Base-by-base conservation (phyloP, 1,139 yeast species). In the Eremothecium cymbalariae region DNA sequence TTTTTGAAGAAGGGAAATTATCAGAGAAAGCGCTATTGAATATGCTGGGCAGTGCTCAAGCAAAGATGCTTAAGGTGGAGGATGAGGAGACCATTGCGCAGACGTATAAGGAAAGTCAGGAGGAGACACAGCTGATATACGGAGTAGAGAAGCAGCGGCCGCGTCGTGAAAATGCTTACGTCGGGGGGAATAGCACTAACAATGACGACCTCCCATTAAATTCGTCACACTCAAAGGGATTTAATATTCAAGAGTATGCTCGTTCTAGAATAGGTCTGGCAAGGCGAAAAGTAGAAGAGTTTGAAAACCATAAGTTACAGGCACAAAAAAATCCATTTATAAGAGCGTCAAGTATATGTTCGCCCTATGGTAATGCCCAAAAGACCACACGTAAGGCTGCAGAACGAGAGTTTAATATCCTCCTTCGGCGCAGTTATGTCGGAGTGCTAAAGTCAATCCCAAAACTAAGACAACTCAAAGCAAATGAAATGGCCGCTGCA, bases 1-100 rank as follows among this genome's bases (percentile, higher is more conserved):
- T 86, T 36, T 90, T 83, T 3, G 77, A 76, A 39, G 95, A 88
- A 55, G 82, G 94, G 18, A 63, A 84, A 40, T 62, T 77, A 39
- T 90, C 93, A 2, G 95, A 86, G 54, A 67, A 65, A 33, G 93
- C 95, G 0, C 60, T 88, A 40, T 72, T 82, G 37, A 68, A 68
- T 33, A 64, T 81, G 40, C 63, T 76, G 28, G 31, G 22, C 17
- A 18, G 28, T 13, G 25, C 19, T n/a, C 21, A 18, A 6, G 63
- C 64, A 6, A 35, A 21, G 3, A 46, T 44, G 8, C 45, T 30
- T 8, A 32, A 31, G 17, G 40, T 38, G 8, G 50, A 44, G 7
- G 46, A 42, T 12, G 46, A 40, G 8, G 43, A 40, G 25, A 36
- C 28, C 16, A n/a, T 27, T 12, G 9, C 47, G 42, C n/a, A 43